Conservation (phyloP, 306 rosid species). For the Alnus glutinosa region DNA sequence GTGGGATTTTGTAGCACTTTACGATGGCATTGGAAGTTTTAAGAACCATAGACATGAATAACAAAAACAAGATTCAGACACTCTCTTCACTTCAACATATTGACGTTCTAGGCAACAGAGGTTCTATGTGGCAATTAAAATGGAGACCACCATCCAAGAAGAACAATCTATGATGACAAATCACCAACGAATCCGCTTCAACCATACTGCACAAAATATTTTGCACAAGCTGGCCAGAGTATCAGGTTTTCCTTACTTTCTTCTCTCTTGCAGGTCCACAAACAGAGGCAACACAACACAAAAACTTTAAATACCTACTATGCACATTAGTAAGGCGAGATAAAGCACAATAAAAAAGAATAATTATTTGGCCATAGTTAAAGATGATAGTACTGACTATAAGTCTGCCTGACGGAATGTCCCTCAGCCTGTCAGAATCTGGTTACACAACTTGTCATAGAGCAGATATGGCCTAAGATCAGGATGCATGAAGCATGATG, state of each 20-base stretch:
- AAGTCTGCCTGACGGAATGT: neutral
- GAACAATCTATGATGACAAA: neutral
- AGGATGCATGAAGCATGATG: neutral
- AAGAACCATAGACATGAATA: neutral
- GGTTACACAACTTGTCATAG: neutral
- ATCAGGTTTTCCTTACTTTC: neutral
- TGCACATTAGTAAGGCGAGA: neutral
- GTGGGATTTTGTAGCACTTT: neutral
- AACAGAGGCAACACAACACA: neutral
- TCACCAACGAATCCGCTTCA: neutral
- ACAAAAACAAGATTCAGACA: neutral
- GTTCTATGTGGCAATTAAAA: neutral
- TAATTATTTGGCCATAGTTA: constrained; percentile 2
- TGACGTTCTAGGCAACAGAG: neutral
- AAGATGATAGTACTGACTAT: neutral
- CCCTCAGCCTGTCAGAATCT: neutral
- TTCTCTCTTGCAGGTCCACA: constrained; percentile 4
- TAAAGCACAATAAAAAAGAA: neutral
- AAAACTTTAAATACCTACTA: neutral
- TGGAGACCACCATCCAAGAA: neutral
- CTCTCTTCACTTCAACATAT: neutral
- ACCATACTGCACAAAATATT: neutral
- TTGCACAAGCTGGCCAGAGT: neutral
- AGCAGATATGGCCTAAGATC: neutral
- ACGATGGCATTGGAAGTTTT: neutral